Base-by-base conservation (phyloP, 2,329 filamentous ascomycete species). In the Waltergamsia citrina region DNA sequence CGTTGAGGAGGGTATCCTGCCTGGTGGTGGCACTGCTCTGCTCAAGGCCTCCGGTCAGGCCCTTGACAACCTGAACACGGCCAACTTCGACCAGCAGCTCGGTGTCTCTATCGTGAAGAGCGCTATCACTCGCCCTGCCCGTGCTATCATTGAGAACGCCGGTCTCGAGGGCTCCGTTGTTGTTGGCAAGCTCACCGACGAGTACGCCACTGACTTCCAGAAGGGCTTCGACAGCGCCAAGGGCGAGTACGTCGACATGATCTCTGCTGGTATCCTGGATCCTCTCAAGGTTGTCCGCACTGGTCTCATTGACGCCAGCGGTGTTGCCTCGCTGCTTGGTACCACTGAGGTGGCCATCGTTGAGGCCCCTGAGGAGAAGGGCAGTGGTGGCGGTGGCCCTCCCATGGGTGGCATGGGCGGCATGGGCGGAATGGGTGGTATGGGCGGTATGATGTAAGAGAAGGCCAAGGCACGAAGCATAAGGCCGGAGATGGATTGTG, bases 191-290 rank as follows among this genome's bases (percentile, higher is more conserved):
- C 83, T 98, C 49, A 92, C 84, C 53, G 90, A 96, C 51, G 92
- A 98, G 68, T 90, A 73, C 58, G 87, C 76, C 58, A 59, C 60
- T 45, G 88, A 98, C 65, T 98, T 98, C 78, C 93, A 95, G 84
- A 92, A 83, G 72, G 92, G 92, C 45, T 98, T 86, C 69, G 86
- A 98, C 75, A 92, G 84, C 67, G 69, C 86, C 59, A 94, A 88
- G 73, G 87, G 90, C 63, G 85, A 96, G 71, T 98, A 94, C 67
- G 87, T 95, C 47, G 90, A 98, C 71, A 96, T 98, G 92, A 95
- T 98, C 56, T 62, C 75, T 43, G 78, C 86, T 47, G 92, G 92
- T 82, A 98, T 98, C 62, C 83, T 98, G 40, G 92, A 98, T 61
- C 92, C 92, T 45, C 84, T 98, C 74, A 98, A 98, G 84, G 92